Evolutionary conservation across 495 filamentous ascomycete species (phyloP).

Genomic region (Talaromyces adpressus): DNA sequence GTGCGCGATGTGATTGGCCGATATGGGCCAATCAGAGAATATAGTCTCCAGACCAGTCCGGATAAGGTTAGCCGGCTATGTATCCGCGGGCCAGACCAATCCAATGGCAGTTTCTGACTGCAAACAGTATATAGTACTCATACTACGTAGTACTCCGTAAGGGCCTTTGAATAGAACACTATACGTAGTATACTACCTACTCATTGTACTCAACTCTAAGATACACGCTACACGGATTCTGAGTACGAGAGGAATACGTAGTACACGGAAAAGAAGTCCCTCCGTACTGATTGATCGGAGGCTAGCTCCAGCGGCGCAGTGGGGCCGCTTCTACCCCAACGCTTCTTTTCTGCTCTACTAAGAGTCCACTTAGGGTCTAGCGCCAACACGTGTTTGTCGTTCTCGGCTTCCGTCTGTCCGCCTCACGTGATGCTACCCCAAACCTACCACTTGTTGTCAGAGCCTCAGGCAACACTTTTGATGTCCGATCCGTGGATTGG

Average conservation of each 20-base stretch:
- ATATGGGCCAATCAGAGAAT: neutral
- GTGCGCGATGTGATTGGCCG: neutral
- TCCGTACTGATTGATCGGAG: neutral
- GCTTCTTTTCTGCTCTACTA: neutral
- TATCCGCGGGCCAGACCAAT: neutral
- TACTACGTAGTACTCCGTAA: no score
- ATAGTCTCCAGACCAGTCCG: neutral
- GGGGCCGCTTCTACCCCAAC: conserved; percentile 3
- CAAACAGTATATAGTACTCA: no score
- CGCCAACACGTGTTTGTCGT: neutral
- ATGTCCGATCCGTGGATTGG: neutral
- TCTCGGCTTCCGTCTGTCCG: neutral
- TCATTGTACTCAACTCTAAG: no score
- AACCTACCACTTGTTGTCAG: neutral
- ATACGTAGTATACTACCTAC: no score
- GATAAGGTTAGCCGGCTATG: neutral
- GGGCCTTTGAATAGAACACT: no score
- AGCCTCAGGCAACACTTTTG: neutral
- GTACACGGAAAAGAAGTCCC: no score
- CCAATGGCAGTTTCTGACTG: neutral
- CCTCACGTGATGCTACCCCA: neutral
- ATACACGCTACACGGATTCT: no score
- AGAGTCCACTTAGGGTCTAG: neutral
- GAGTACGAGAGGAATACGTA: no score
- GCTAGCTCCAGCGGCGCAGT: neutral